Percentiles rank a stretch among this genome's conserved stretches.
These are phyloP conservation scores for Torulaspora maleeae DNA, from an alignment of 805 yeast species.

Conservation along the genomic window DNA sequence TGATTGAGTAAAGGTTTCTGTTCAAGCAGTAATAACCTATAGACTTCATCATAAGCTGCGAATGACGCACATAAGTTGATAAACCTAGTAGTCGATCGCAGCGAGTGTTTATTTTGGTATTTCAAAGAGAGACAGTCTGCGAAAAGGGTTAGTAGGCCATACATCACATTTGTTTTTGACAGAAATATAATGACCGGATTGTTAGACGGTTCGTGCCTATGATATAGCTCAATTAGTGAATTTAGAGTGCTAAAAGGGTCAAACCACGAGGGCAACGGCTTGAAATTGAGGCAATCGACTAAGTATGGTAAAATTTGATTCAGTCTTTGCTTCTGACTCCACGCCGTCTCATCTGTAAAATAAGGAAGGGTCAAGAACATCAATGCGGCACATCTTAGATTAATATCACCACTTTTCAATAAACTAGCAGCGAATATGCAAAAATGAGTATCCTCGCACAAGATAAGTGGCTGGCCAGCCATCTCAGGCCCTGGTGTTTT, in stretches of 20 bases:
- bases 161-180: conserved; percentile 22
- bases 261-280: conserved; percentile 33
- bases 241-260: conserved; percentile 29
- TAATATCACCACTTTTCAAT: conserved; percentile 21
- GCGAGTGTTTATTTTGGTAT: conserved; percentile 17
- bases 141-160: conserved; percentile 25
- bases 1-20: conserved; percentile 19
- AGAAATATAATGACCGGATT: conserved; percentile 28
- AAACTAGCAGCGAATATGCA: conserved; percentile 22
- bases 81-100: conserved; percentile 22
- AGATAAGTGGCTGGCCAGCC: background rate
- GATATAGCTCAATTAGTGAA: conserved; percentile 22
- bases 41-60: conserved; percentile 29
- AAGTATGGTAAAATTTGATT: conserved; percentile 24
- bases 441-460: conserved; percentile 20
- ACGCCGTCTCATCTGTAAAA: conserved; percentile 9
- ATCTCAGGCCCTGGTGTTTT: background rate
- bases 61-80: conserved; percentile 28
- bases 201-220: conserved; percentile 20
- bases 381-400: conserved; percentile 24
- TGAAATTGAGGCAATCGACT: conserved; percentile 24
- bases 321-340: conserved; percentile 17
- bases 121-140: conserved; percentile 21
- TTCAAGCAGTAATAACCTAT: conserved; percentile 25
- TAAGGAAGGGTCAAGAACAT: conserved; percentile 20